Base-by-base conservation (phyloP, 306 rosid genomes). In the Prunus mira region DNA sequence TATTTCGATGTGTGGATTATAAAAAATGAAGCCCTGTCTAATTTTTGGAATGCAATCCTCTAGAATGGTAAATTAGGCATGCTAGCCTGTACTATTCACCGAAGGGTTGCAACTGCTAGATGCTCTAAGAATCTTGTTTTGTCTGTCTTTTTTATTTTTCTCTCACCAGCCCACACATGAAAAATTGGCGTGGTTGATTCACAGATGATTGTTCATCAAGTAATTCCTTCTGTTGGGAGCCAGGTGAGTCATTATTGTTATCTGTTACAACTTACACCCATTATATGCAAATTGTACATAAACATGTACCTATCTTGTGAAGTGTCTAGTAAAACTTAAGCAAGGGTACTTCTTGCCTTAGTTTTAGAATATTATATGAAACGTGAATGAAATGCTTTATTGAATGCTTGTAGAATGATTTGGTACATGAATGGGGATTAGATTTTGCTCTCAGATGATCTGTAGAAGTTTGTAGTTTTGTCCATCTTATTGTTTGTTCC, bases 381-480 rank as follows among this genome's bases (percentile, higher is more conserved):
- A 30, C 32, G 32, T 30, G 32, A 80, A 61, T 60, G 32, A 58
- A 47, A 73, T 61, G 24, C 55, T 67, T 47, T 27, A 73, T 79
- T 66, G 32, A 58, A 54, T 87, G 38, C 74, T 80, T 83, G 84
- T 74, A 95, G 99, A 95, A 95, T 83, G 99, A 95, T 88, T 84
- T 95, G 82, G 99, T 95, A 77, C 97, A 92, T 83, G 97, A 97
- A 82, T 95, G 99, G 99, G 99, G 99, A 79, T 72, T 95, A 85
- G 99, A 95, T 86, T 95, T 95, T 71, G 97, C 99, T 85, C 97
- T 92, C 62, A 83, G 97, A 87, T 87, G 97, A 92, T 95, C 97
- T 72, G 96, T 89, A 71, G 91, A 89, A 96, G 97, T 95, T n/a
- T 84, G 93, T 57, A 70, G 47, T 72, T 80, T 85, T 85, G 50